phyloP scores from a whole-genome alignment of 768 basidiomycete genomes.

The Phanerodontia chrysosporium region DNA sequence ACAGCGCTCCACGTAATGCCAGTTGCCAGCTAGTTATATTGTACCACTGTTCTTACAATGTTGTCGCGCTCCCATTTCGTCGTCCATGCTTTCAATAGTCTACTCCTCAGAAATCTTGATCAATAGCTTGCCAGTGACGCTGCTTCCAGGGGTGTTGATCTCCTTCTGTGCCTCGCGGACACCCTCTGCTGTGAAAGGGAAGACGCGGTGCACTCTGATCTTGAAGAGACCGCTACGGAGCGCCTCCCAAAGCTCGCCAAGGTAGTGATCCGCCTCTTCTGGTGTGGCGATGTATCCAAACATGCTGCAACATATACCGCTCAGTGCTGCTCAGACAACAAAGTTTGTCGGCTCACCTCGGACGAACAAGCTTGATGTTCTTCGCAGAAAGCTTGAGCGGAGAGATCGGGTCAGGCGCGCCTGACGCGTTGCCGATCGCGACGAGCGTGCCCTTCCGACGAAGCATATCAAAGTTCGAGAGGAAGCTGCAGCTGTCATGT shows the following conservation, averaged over 20 bases:
- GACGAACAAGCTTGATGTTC: constrained; percentile 75
- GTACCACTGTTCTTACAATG: too few relatives aligned
- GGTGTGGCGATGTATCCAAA: constrained; percentile 68
- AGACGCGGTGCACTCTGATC: constrained; percentile 69
- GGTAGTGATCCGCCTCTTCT: constrained; percentile 69
- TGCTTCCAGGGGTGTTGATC: constrained; percentile 54
- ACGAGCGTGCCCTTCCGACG: constrained; percentile 88
- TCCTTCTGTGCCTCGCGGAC: constrained; percentile 73
- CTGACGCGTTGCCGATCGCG: constrained; percentile 90
- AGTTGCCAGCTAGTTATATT: too few relatives aligned
- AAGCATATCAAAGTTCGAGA: constrained; percentile 75
- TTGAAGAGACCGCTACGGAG: constrained; percentile 58
- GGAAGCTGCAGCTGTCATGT: constrained; percentile 47
- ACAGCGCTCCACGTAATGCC: too few relatives aligned
- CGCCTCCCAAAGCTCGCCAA: constrained; percentile 56
- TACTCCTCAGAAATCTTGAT: constrained; percentile 51
- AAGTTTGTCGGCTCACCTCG: constrained; percentile 30
- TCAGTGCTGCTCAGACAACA: too few relatives aligned
- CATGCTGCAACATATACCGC: too few relatives aligned
- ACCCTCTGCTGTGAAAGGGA: constrained; percentile 81
- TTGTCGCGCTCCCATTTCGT: too few relatives aligned
- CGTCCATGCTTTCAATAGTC: too few relatives aligned
- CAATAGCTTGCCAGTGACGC: constrained; percentile 82
- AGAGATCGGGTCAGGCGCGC: constrained; percentile 71
- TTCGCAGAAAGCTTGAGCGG: constrained; percentile 73